Conservation (phyloP, 1,284 basidiomycete species). For the Boletus semigastroideus region DNA sequence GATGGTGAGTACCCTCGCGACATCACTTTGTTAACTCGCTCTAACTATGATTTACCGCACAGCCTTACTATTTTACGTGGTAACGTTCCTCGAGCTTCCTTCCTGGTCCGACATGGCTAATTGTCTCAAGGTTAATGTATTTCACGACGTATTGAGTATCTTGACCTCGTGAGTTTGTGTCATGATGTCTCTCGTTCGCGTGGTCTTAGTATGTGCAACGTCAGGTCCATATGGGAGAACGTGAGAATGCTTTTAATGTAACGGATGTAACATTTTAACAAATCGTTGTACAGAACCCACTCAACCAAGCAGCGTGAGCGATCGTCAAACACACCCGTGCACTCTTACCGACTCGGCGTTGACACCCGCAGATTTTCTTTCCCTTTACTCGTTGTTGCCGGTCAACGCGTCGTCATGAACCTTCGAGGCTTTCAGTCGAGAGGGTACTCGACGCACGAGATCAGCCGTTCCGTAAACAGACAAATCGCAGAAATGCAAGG, state of each 20-base stretch:
- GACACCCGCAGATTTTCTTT: background rate
- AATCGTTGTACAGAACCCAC: background rate
- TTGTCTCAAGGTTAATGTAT: background rate
- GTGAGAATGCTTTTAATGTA: background rate
- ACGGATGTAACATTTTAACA: too few species aligned
- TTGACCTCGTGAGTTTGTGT: background rate
- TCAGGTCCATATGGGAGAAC: background rate
- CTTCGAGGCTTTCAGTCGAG: conserved; percentile 2
- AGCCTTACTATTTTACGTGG: conserved; percentile 4
- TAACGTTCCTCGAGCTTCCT: background rate
- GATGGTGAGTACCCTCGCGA: conserved; percentile 1
- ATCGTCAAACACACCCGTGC: background rate
- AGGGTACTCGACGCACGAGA: background rate
- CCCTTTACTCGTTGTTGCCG: conserved; percentile 3
- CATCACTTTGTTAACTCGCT: background rate
- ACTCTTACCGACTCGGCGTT: too few species aligned
- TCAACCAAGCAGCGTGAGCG: conserved; percentile 1
- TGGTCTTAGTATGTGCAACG: background rate
- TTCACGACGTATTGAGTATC: background rate
- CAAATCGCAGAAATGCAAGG: conserved; percentile 2
- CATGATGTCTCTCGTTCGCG: background rate
- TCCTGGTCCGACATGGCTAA: background rate
- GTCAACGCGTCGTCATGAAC: conserved; percentile 12
- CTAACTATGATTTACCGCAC: too few species aligned
- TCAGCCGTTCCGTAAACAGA: background rate